Evolutionary conservation across 225 moss, liverwort and hornwort genomes (phyloP).

Genomic region (Physcomitrellopsis africana): DNA sequence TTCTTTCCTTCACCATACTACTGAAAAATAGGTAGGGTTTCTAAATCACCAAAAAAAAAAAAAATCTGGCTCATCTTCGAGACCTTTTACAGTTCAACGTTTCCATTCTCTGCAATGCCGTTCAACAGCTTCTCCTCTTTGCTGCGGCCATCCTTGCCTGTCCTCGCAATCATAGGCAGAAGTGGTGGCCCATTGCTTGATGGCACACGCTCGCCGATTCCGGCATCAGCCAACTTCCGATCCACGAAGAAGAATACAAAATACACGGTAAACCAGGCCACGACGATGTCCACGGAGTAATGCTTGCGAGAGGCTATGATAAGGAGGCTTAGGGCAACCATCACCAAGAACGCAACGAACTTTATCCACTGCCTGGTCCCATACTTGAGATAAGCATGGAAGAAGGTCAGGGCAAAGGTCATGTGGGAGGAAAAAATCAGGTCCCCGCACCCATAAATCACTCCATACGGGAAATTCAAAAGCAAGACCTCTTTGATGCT

Average conservation of each 20-base stretch:
- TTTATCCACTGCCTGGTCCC: slow-evolving; percentile 84
- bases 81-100: slow-evolving; percentile 11
- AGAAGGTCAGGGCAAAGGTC: slow-evolving; percentile 89
- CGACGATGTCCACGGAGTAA: slow-evolving; percentile 89
- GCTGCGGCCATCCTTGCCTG: slow-evolving; percentile 44
- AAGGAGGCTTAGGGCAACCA: slow-evolving; percentile 72
- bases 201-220: slow-evolving; percentile 40
- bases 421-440: slow-evolving; percentile 92
- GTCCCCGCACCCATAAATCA: slow-evolving; percentile 91
- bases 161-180: slow-evolving; percentile 39
- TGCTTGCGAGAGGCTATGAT: slow-evolving; percentile 90
- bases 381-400: slow-evolving; percentile 80
- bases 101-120: slow-evolving; percentile 47
- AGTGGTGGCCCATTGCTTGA: slow-evolving; percentile 37
- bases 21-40: slow-evolving; percentile 22
- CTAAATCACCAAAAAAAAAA: not conserved
- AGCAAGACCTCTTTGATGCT: slow-evolving; percentile 75
- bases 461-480: slow-evolving; percentile 88
- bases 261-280: slow-evolving; percentile 88
- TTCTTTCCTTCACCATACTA: not conserved
- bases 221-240: slow-evolving; percentile 69
- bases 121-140: slow-evolving; percentile 55
- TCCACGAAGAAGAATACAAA: slow-evolving; percentile 86
- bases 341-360: slow-evolving; percentile 62
- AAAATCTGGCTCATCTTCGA: not conserved